phyloP scores from a whole-genome alignment of 495 filamentous ascomycete species.

The Mycothermus thermophilus region DNA sequence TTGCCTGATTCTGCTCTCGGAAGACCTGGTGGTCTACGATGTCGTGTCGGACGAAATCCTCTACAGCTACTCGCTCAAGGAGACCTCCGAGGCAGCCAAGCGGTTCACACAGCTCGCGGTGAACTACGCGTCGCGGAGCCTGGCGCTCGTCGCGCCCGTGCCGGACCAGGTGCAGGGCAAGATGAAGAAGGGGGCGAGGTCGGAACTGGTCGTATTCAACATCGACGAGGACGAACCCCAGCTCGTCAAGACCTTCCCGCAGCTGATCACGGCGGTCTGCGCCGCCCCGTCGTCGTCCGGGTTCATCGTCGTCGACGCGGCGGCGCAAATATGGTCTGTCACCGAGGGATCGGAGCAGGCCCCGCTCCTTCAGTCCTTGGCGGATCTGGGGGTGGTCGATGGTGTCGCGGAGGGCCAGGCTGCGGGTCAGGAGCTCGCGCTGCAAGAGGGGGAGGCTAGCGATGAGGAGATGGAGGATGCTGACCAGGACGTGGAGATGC shows the following conservation, averaged over 20 bases:
- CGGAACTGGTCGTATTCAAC: slow-evolving; percentile 45
- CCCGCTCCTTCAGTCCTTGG: slow-evolving; percentile 35
- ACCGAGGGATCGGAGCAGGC: slow-evolving; percentile 36
- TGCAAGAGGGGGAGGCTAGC: slow-evolving; percentile 35
- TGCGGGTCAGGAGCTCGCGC: slow-evolving; percentile 10
- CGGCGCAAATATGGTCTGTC: slow-evolving; percentile 41
- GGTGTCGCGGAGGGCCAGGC: slow-evolving; percentile 9
- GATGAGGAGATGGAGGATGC: slow-evolving; percentile 29
- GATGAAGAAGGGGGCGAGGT: slow-evolving; percentile 19
- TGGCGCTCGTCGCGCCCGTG: slow-evolving; percentile 42
- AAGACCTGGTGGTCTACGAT: slow-evolving; percentile 52
- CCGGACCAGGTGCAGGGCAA: slow-evolving; percentile 12
- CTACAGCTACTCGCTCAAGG: slow-evolving; percentile 33
- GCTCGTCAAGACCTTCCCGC: slow-evolving; percentile 31
- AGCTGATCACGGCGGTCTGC: slow-evolving; percentile 40
- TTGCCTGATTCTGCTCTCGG: slow-evolving; percentile 47
- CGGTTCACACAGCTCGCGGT: slow-evolving; percentile 46
- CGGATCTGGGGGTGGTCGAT: slow-evolving; percentile 31
- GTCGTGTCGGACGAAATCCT: slow-evolving; percentile 44
- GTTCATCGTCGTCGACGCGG: slow-evolving; percentile 46
- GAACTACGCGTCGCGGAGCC: slow-evolving; percentile 39
- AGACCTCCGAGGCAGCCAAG: slow-evolving; percentile 21
- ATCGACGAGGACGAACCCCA: slow-evolving; percentile 34
- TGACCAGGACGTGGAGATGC: slow-evolving; percentile 23
- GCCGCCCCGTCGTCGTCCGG: slow-evolving; percentile 40